These are phyloP conservation scores for Hymenoscyphus albidus DNA, from an alignment of 2,329 filamentous ascomycete genomes.

Conservation along the genomic window DNA sequence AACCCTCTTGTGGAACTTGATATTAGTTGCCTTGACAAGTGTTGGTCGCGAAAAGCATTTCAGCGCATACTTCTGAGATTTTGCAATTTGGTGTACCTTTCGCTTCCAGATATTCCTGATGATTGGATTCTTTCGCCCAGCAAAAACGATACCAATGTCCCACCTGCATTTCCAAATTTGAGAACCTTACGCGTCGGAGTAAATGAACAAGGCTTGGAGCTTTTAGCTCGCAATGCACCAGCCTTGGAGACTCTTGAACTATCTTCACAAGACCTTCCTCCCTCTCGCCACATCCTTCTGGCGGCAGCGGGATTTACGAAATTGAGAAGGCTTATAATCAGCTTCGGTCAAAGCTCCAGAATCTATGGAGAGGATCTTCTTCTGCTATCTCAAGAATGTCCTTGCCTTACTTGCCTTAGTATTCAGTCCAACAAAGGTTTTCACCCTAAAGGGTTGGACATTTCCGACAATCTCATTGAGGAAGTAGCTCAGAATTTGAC, in stretches of 20 bases:
- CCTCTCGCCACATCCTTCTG: background rate
- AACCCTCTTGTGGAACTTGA: background rate
- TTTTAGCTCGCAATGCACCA: background rate
- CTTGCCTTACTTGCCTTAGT: background rate
- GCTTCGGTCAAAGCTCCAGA: background rate
- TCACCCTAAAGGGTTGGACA: background rate
- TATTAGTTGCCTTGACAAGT: background rate
- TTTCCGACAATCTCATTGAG: background rate
- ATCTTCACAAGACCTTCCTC: background rate
- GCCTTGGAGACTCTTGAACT: background rate
- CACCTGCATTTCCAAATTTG: background rate
- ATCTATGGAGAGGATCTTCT: background rate
- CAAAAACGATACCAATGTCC: background rate
- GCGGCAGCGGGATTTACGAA: background rate
- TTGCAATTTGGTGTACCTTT: background rate
- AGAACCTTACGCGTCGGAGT: background rate
- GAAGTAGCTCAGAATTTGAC: background rate
- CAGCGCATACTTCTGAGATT: background rate
- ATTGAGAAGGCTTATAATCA: background rate
- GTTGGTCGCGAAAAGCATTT: background rate
- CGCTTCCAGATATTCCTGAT: background rate
- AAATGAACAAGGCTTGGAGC: background rate
- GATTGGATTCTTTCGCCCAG: background rate
- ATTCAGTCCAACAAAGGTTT: background rate
- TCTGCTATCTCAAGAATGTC: background rate